A percentile compares a stretch with the other conserved stretches of the same genome.
These are phyloP conservation scores for Fraxinus platypoda DNA, from an alignment of 305 asterid species.

Conservation along the genomic window DNA sequence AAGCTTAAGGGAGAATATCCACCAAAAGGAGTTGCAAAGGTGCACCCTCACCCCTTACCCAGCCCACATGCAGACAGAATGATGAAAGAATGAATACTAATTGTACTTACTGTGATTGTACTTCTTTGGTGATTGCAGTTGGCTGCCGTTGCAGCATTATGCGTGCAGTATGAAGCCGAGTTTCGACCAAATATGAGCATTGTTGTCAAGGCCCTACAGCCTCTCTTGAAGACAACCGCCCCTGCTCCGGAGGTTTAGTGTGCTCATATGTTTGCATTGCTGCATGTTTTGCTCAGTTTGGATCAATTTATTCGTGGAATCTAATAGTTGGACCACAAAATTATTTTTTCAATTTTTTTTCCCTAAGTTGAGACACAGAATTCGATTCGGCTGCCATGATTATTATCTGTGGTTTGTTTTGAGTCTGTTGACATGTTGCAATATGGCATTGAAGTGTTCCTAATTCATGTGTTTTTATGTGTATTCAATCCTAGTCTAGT, in stretches of 20 bases:
- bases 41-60: conserved; percentile 5
- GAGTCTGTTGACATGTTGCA: neutral
- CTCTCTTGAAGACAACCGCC: conserved; percentile 49
- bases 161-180: conserved; percentile 79
- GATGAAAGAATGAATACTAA: neutral
- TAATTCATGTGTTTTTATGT: conserved; percentile 13
- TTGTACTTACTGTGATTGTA: neutral
- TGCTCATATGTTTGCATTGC: conserved; percentile 17
- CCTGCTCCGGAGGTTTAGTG: conserved; percentile 36
- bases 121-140: conserved; percentile 38
- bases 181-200: conserved; percentile 83
- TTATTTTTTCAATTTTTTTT: conserved; percentile 8
- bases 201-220: conserved; percentile 80
- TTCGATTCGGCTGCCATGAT: conserved; percentile 22
- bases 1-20: conserved; percentile 67
- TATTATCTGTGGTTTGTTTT: conserved; percentile 24
- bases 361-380: conserved; percentile 27
- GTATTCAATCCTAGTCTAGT: neutral
- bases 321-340: conserved; percentile 4
- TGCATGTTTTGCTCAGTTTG: conserved; percentile 28
- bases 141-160: conserved; percentile 79
- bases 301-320: conserved; percentile 1
- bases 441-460: conserved; percentile 24
- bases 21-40: conserved; percentile 80
- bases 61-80: neutral